Evolutionary conservation across 768 basidiomycete genomes (phyloP).

Genomic region (Pholiota microspora): DNA sequence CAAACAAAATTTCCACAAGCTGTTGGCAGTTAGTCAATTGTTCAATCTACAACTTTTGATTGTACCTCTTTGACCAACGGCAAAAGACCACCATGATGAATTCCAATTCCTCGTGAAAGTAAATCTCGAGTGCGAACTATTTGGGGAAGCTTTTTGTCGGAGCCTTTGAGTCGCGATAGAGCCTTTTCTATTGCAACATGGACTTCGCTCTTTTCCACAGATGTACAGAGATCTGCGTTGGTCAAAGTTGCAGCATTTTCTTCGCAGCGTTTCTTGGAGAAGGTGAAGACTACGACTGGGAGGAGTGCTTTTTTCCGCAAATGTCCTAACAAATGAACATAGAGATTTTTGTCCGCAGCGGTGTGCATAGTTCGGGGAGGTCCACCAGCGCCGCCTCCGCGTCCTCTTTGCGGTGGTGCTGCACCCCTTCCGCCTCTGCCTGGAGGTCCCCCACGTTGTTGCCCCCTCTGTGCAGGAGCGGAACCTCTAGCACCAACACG

Average conservation of each 20-base stretch:
- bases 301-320: constrained; percentile 84
- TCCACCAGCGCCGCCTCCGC: constrained; percentile 45
- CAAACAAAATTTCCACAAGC: constrained; percentile 96
- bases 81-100: constrained; percentile 95
- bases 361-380: constrained; percentile 58
- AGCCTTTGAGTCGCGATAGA: constrained; percentile 84
- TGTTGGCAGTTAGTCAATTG: constrained; percentile 29
- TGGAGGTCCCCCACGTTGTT: constrained; percentile 47
- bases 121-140: constrained; percentile 88
- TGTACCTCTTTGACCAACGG: constrained; percentile 95
- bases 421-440: constrained; percentile 40
- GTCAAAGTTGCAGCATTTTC: constrained; percentile 91
- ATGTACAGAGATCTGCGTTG: constrained; percentile 83
- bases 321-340: constrained; percentile 86
- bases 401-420: constrained; percentile 33
- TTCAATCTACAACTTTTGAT: not conserved
- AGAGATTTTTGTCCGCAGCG: constrained; percentile 84
- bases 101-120: constrained; percentile 89
- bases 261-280: constrained; percentile 96
- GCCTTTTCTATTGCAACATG: constrained; percentile 94
- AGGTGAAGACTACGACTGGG: constrained; percentile 95
- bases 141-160: constrained; percentile 91
- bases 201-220: constrained; percentile 95
- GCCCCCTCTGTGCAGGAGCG: constrained; percentile 52
- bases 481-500: constrained; percentile 80